phyloP scores from a whole-genome alignment of 345 rosid genomes.

The Raphanus raphanistrum region DNA sequence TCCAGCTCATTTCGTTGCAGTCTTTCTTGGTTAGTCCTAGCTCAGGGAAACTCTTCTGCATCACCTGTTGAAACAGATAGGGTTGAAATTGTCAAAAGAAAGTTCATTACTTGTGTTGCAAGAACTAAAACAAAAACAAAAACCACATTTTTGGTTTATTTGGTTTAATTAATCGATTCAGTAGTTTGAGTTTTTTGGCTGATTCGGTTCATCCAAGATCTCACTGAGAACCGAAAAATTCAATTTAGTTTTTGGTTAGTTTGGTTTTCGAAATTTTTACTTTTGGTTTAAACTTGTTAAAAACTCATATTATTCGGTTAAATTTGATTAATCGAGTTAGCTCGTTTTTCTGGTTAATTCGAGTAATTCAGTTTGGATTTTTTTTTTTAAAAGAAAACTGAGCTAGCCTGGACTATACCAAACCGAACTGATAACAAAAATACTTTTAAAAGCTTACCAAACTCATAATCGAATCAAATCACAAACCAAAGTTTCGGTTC shows the following conservation, averaged over 20 bases:
- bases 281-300: not conserved
- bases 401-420: not conserved
- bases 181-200: not conserved
- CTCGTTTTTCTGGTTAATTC: not conserved
- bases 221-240: not conserved
- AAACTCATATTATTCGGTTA: not conserved
- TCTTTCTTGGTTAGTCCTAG: constrained; percentile 54
- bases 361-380: too few species aligned
- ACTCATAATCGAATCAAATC: not conserved
- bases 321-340: not conserved
- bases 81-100: constrained; percentile 16
- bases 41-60: constrained; percentile 61
- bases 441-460: not conserved
- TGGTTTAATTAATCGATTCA: not conserved
- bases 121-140: not conserved
- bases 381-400: not conserved
- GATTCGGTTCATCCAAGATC: not conserved
- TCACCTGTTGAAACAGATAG: constrained; percentile 27
- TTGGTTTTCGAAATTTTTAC: too few species aligned
- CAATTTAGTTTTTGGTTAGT: not conserved
- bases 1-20: constrained; percentile 62
- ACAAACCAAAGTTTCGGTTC: not conserved
- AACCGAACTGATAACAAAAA: too few species aligned
- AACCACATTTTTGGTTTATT: not conserved
- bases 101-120: not conserved